Evolutionary conservation across 345 rosid genomes (phyloP).

Genomic region (Rhizophora mangle): DNA sequence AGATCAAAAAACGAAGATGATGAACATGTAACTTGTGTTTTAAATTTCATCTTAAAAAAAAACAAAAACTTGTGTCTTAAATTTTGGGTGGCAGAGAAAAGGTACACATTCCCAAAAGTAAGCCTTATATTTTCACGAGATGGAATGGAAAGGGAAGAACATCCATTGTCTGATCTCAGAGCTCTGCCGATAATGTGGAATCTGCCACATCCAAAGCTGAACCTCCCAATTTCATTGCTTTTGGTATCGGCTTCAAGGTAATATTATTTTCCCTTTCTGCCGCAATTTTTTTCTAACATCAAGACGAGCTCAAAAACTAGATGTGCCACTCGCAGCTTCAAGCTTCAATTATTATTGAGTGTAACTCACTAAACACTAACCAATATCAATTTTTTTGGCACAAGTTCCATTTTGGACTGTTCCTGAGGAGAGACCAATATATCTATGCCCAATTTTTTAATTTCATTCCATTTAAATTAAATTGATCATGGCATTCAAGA

Average conservation of each 20-base stretch:
- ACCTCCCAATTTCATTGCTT: slow-evolving; percentile 63
- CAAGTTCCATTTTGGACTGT: too few species aligned
- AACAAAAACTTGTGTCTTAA: background rate
- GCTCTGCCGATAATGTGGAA: slow-evolving; percentile 53
- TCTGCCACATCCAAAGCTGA: slow-evolving; percentile 70
- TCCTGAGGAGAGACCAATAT: too few species aligned
- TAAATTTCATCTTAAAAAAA: too few species aligned
- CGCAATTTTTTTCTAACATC: background rate
- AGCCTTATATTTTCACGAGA: slow-evolving; percentile 79
- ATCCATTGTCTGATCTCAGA: slow-evolving; percentile 47
- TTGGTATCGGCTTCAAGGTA: slow-evolving; percentile 84
- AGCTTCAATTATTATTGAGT: too few species aligned
- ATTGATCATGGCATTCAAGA: too few species aligned
- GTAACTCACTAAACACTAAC: too few species aligned
- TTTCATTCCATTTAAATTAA: too few species aligned
- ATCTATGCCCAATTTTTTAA: too few species aligned
- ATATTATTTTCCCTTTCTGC: background rate
- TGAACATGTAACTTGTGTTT: background rate
- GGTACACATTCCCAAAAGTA: slow-evolving; percentile 61
- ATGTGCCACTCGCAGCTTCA: too few species aligned
- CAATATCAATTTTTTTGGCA: too few species aligned
- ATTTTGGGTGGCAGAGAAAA: slow-evolving; percentile 51
- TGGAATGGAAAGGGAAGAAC: slow-evolving; percentile 90
- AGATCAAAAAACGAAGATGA: too few species aligned
- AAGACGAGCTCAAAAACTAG: background rate